Evolutionary conservation across 2,329 filamentous ascomycete genomes (phyloP).

Genomic region (Pseudomassariella vexata): DNA sequence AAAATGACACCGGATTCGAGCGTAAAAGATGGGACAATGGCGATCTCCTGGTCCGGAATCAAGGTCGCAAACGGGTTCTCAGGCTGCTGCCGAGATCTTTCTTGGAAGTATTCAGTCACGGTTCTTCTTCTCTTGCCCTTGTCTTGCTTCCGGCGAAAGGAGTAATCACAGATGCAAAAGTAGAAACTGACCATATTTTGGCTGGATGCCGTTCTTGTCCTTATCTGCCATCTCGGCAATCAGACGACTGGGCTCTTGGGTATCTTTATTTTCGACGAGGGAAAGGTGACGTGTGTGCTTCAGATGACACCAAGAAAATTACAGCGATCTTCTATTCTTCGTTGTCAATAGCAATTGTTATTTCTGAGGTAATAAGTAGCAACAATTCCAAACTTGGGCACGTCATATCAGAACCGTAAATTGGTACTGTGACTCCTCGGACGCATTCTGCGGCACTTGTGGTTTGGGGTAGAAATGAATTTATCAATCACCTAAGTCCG

Average conservation of each 20-base stretch:
- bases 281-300: constrained; percentile 1
- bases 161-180: constrained; percentile 3
- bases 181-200: constrained; percentile 27
- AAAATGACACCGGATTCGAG: constrained; percentile 88
- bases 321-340: too few species aligned
- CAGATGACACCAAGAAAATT: too few species aligned
- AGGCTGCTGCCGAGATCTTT: constrained; percentile 63
- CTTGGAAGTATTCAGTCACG: constrained; percentile 60
- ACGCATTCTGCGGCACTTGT: too few species aligned
- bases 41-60: constrained; percentile 84
- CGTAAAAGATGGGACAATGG: constrained; percentile 80
- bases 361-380: too few species aligned
- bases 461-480: constrained; percentile 10
- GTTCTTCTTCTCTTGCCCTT: too few species aligned
- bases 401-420: too few species aligned
- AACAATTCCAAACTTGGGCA: too few species aligned
- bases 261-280: background rate
- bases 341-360: too few species aligned
- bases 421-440: too few species aligned
- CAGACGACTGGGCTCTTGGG: too few species aligned
- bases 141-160: constrained; percentile 1
- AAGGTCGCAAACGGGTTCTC: constrained; percentile 87
- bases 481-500: constrained; percentile 17
- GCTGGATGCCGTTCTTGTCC: constrained; percentile 12
- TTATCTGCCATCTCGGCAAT: constrained; percentile 21